Base-by-base conservation (phyloP, 768 basidiomycete genomes). In the Hericium coralloides region DNA sequence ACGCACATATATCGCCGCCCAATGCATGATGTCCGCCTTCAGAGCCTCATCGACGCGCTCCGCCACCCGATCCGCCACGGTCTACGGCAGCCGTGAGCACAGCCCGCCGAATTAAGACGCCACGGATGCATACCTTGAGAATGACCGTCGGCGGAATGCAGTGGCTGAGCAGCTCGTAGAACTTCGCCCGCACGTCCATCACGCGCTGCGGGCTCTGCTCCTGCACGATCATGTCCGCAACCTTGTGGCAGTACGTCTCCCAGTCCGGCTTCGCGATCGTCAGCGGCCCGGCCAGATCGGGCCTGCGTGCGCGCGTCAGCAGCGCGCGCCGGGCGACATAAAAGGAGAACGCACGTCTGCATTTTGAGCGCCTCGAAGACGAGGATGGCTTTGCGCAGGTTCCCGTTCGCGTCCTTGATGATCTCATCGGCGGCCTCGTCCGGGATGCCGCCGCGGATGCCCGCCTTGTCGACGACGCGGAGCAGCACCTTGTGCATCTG, bases 191-290 rank as follows among this genome's bases (percentile, higher is more conserved):
- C 17, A 99, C 90, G 70, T 93, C 91, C 82, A 97, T 87, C 51
- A 98, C 84, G 57, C 85, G 82, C 55, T 85, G 82, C 18, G 97
- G 93, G 26, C 85, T 83, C 72, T 99, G 97, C 64, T 97, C 92
- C 59, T 82, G 77, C 17, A 98, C 74, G 60, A 99, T 94, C 65
- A 90, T 73, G 68, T 95, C 92, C 14, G 89, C 94, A 12, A 98
- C 85, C 68, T 93, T 92, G 63, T 85, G 78, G 63, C 95, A 97
- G 68, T 97, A 99, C 12, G 89, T 90, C 70, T 99, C 97, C 97
- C 97, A 99, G 67, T 99, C 97, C n/a, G 97, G 94, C 71, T 98
- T 94, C 14, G 94, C 92, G 56, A 95, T 92, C 37, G 80, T 78
- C 56, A 93, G 72, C 39, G 87, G 73, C 36, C 89, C 89, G 4